Evolutionary conservation across 2,329 filamentous ascomycete species (phyloP), one percentile per base, ranked within the genome.

Genomic region (Penicillium sp.): DNA sequence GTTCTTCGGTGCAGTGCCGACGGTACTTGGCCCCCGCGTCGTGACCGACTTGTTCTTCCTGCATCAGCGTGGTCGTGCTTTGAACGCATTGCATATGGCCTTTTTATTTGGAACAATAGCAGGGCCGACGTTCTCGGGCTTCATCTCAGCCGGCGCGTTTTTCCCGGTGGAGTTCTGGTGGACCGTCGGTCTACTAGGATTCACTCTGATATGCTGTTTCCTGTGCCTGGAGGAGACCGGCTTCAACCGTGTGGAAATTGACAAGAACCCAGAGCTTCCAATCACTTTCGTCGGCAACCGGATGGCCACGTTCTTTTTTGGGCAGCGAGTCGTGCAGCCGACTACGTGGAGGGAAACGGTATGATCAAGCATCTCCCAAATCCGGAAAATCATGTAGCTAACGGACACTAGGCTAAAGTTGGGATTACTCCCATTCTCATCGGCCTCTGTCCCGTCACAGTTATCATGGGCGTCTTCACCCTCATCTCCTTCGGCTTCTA

Each of bases 41-140:
- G 72, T 81, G 22, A 74, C 76, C n/a, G 78, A 80, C 53, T 42
- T 78, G 54, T 80, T 79, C 64, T 80, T 79, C 64, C 63, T 80
- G 35, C 78, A 80, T 54, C 75, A 79, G 61, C 73, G 77, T 17
- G 78, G 78, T 7, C 67, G 74, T 37, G 75, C 75, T 7, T 79
- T 79, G 51, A 76, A 72, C 0, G 63, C 71, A 28, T 70, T 78
- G 31, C 71, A 76, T 31, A 71, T 76, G 55, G 63, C 70, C 0
- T 68, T 78, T 17, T 67, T 77, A 17, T 75, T 78, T 41, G 78
- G 76, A 3, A 71, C 71, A 0, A 75, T 74, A 31, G 73, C 68
- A 2, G 75, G 74, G 5, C 74, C 74, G 2, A 79, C 76, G 0
- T 72, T 80, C 25, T 75, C 73, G 0, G 78, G 75, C 1, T 79